Percentiles rank a stretch among this genome's conserved stretches.
These are phyloP conservation scores for Aethionema arabicum DNA, from an alignment of 345 rosid genomes.

Conservation along the genomic window DNA sequence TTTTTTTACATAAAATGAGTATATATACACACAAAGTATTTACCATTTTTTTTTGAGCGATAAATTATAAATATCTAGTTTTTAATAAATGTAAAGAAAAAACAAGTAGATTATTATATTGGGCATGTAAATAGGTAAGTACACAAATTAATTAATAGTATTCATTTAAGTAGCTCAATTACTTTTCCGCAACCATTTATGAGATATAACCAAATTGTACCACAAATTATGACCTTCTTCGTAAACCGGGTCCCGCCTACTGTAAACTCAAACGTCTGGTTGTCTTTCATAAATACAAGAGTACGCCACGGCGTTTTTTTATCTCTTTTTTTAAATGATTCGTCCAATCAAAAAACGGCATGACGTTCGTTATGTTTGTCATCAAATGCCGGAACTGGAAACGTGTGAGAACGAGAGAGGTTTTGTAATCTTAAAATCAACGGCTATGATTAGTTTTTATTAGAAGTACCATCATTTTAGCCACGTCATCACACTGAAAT, in stretches of 20 bases:
- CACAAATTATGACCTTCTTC: conserved; percentile 12
- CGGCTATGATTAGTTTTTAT: conserved; percentile 9
- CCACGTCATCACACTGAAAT: conserved; percentile 28
- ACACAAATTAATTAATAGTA: no score
- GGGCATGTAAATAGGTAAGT: no score
- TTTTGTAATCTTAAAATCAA: conserved; percentile 18
- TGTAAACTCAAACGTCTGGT: conserved; percentile 27
- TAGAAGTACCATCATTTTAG: conserved; percentile 1
- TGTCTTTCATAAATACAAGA: conserved; percentile 26
- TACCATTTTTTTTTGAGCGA: no score
- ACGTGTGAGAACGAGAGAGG: background rate
- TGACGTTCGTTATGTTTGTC: background rate
- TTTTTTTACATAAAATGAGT: no score
- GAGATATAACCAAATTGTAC: conserved; percentile 12
- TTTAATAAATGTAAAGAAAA: no score
- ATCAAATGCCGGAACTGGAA: no score
- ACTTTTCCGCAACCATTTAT: conserved; percentile 5
- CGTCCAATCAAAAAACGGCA: conserved; percentile 23
- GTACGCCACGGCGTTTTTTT: conserved; percentile 23
- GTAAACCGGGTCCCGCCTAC: conserved; percentile 3
- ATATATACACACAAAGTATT: no score
- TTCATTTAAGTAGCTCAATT: background rate
- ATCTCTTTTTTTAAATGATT: background rate
- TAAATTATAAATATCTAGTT: no score
- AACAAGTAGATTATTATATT: no score